Conservation (phyloP, 306 rosid species). For the Heteromeles arbutifolia region DNA sequence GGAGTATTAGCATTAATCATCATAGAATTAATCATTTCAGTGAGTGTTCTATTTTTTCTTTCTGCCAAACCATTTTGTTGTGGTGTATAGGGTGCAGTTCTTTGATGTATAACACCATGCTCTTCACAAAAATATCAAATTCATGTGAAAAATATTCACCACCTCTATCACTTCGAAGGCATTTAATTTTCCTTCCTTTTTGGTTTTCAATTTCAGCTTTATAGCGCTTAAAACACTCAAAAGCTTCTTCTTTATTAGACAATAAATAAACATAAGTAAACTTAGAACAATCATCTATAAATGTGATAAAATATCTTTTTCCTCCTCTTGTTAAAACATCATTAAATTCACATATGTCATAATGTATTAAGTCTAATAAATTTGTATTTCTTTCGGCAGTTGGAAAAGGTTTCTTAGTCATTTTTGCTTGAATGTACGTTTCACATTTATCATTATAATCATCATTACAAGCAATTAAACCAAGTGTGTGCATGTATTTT, state of each 20-base stretch:
- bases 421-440: background rate
- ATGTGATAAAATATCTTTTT: too few species aligned
- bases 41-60: background rate
- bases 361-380: too few species aligned
- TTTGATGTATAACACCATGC: background rate
- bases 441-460: background rate
- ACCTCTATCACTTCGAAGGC: background rate
- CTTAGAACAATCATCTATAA: too few species aligned
- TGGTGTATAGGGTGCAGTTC: too few species aligned
- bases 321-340: too few species aligned
- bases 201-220: too few species aligned
- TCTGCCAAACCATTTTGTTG: too few species aligned
- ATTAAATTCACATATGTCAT: too few species aligned
- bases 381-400: background rate
- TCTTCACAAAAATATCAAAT: conserved; percentile 1
- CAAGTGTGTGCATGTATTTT: background rate
- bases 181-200: too few species aligned
- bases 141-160: background rate
- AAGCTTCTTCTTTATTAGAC: too few species aligned
- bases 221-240: too few species aligned
- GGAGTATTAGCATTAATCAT: background rate
- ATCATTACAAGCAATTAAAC: background rate
- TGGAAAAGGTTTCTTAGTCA: conserved; percentile 4
- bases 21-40: background rate
- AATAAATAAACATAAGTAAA: too few species aligned